These are phyloP conservation scores for Smittium culicis DNA, from an alignment of 371 early-diverging fungal genomes.

Conservation along the genomic window DNA sequence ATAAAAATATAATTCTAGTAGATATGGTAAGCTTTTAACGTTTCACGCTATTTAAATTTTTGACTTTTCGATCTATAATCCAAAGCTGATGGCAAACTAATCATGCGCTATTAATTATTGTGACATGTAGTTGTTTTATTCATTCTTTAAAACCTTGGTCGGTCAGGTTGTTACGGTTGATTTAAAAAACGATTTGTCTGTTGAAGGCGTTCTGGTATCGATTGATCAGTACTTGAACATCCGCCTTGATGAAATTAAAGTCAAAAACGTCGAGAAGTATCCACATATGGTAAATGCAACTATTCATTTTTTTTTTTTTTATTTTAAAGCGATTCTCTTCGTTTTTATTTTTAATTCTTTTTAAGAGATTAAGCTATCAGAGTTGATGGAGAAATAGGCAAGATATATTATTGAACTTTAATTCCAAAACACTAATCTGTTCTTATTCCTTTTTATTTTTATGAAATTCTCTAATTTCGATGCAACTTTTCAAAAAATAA, in stretches of 20 bases:
- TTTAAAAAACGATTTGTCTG: constrained; percentile 92
- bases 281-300: constrained; percentile 81
- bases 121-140: constrained; percentile 90
- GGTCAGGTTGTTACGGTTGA: constrained; percentile 92
- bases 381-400: too few species aligned
- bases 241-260: constrained; percentile 81
- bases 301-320: neutral
- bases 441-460: too few species aligned
- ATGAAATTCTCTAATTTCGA: neutral
- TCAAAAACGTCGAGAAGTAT: constrained; percentile 73
- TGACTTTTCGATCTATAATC: too few species aligned
- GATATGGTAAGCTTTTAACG: too few species aligned
- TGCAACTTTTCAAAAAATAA: neutral
- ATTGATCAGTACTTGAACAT: constrained; percentile 98
- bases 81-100: too few species aligned
- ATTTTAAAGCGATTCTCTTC: neutral
- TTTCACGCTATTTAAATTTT: too few species aligned
- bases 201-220: constrained; percentile 82
- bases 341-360: too few species aligned
- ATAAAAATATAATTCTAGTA: too few species aligned
- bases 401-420: too few species aligned
- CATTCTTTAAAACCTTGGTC: constrained; percentile 97
- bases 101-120: neutral
- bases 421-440: too few species aligned
- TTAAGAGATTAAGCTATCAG: too few species aligned